Evolutionary conservation across 208 protist species (phyloP), one percentile per base, ranked within the genome.

Genomic region (Wallacemonas sp.): DNA sequence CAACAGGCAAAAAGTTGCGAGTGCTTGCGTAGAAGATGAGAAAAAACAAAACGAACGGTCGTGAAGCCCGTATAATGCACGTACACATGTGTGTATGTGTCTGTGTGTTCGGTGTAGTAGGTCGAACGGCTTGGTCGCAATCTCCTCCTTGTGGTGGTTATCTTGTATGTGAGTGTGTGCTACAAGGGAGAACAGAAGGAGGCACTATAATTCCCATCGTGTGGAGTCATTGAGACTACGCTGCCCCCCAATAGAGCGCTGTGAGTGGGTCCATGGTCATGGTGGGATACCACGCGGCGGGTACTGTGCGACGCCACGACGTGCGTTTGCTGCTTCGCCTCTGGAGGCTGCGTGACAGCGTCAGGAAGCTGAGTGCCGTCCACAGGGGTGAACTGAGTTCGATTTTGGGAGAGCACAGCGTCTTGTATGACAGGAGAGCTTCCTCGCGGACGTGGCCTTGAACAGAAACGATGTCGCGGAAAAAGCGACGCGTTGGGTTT

Each of bases 401-500:
- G 11, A 58, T 58, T 24, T 39, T 39, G 8, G 52, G 30, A 24
- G 52, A 33, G 32, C 6, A 27, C 11, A 58, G 32, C 32, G 52
- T 3, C 29, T 58, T 58, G 30, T 58, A 41, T 38, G 52, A 58
- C 6, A 58, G 52, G 5, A 58, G 52, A 3, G 21, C 52, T 19
- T 64, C 68, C 16, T 62, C 49, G 11, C 66, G 34, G 14, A 80
- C 34, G 11, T 65, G 48, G 2, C 74, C 74, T 39, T 76, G 27
- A 36, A 80, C 38, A 16, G 65, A 67, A n/a, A 64, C 64, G 56
- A 76, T 72, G 39, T 80, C 74, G 39, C 68, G 68, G 67, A 80
- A 74, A 56, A 80, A 80, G 49, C 36, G 68, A 24, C 23, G 52
- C 17, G 69, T 74, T 36, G 74, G 74, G 8, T 56, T 34, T 1